Evolutionary conservation across 208 protist species (phyloP), one percentile per base, ranked within the genome.

Genomic region (Vickermania spadyakhi): DNA sequence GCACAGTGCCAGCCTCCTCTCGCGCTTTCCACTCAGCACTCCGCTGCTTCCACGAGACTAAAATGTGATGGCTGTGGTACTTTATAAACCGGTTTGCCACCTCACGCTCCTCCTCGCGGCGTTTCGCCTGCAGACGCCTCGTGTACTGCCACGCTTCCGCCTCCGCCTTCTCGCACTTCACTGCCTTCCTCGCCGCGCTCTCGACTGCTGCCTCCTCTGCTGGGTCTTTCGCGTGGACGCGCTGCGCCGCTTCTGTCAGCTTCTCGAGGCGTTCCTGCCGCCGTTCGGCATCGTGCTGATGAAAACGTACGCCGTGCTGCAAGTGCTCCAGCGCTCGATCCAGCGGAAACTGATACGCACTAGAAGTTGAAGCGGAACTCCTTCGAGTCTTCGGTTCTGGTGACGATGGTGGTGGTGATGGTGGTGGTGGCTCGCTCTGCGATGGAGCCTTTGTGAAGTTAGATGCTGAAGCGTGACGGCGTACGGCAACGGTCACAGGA

Each of bases 21-120:
- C 18, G 11, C 7, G 36, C 36, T 18, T 45, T 18, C 36, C 7
- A 18, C 11, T 66, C 45, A 23, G 7, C 11, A 52, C 52, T 28
- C 41, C 54, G 55, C 31, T 26, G 14, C 14, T 61, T n/a, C 28
- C 42, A 25, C 67, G 58, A 13, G 63, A 52, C 53, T 23, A 86
- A 58, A 2, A 87, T 70, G 56, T 93, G 86, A 68, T 93, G 83
- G 11, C 68, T 77, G 60, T 93, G 82, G 60, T 88, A 87, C 11
- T 72, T 69, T 14, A 68, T 62, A 45, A 90, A 90, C 13, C 56
- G 49, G 2, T 58, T 58, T 0, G 70, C 76, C 56, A 65, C 72
- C 36, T 45, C 36, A 7, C 7, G 18, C 36, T 45, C 36, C 18
- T 7, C 36, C 36, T 7, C 7, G 7, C 36, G 36, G 11, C 36